These are phyloP conservation scores for Xylariaceae sp. DNA, from an alignment of 2,329 filamentous ascomycete genomes.

Conservation along the genomic window DNA sequence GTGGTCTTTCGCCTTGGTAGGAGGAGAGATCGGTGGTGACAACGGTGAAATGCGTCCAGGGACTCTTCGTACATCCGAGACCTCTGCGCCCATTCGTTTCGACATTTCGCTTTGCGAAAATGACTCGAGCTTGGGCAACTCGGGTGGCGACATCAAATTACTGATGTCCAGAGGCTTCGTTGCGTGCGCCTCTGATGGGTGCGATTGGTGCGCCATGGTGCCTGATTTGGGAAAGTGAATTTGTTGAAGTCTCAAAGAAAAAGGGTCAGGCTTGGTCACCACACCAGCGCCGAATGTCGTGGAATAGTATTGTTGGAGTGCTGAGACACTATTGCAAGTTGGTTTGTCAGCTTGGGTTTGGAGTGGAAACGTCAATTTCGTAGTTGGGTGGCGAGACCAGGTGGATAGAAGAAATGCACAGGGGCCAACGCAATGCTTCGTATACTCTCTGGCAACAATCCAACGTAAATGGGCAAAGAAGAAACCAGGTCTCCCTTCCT, in stretches of 20 bases:
- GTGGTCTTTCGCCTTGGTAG: slow-evolving; percentile 35
- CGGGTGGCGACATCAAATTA: slow-evolving; percentile 60
- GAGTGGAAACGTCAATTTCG: not conserved
- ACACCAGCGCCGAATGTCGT: slow-evolving; percentile 13
- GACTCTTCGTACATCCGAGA: slow-evolving; percentile 26
- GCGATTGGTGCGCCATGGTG: slow-evolving; percentile 8
- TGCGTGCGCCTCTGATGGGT: slow-evolving; percentile 12
- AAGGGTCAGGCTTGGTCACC: slow-evolving; percentile 3
- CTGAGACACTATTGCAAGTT: slow-evolving; percentile 17
- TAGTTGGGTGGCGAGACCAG: slow-evolving; percentile 23
- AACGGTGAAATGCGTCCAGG: slow-evolving; percentile 39
- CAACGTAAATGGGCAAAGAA: too few species aligned
- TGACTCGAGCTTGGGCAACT: slow-evolving; percentile 47
- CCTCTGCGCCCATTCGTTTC: slow-evolving; percentile 19
- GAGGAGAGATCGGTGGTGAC: slow-evolving; percentile 57
- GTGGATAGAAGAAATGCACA: slow-evolving; percentile 19
- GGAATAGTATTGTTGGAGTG: slow-evolving; percentile 5
- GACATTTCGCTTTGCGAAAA: slow-evolving; percentile 36
- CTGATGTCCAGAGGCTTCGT: slow-evolving; percentile 45
- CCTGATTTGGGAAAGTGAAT: not conserved
- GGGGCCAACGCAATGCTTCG: slow-evolving; percentile 17
- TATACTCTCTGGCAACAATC: slow-evolving; percentile 1
- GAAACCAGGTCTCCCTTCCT: too few species aligned
- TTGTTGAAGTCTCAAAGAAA: slow-evolving; percentile 1
- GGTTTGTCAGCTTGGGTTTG: slow-evolving; percentile 26